phyloP scores from a whole-genome alignment of 345 rosid species.

The Kandelia obovata region DNA sequence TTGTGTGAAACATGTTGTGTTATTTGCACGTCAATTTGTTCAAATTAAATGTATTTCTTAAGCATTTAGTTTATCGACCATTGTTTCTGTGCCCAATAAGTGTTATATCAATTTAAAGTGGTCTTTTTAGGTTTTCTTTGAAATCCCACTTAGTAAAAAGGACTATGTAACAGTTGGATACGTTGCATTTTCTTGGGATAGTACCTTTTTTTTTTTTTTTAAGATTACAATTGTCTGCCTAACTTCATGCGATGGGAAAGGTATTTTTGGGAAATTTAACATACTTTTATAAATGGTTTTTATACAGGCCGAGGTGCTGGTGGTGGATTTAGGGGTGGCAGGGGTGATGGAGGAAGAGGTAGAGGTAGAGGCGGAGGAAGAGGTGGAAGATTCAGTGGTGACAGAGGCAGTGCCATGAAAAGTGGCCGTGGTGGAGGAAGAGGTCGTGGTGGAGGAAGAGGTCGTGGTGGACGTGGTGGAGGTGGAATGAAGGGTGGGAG shows the following conservation, averaged over 20 bases:
- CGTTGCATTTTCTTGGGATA: background rate
- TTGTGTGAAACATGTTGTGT: too few species aligned
- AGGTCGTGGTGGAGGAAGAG: conserved; percentile 48
- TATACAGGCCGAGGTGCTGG: conserved; percentile 17
- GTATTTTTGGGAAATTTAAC: background rate
- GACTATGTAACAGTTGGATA: too few species aligned
- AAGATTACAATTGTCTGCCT: too few species aligned
- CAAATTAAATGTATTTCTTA: background rate
- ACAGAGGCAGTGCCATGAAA: conserved; percentile 34
- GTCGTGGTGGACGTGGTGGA: conserved; percentile 51
- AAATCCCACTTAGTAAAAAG: too few species aligned
- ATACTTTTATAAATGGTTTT: too few species aligned
- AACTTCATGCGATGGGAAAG: too few species aligned
- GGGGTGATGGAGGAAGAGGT: conserved; percentile 26
- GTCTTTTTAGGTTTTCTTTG: too few species aligned
- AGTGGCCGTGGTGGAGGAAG: conserved; percentile 40
- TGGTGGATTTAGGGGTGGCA: conserved; percentile 31
- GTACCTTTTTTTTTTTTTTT: background rate
- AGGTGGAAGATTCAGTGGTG: conserved; percentile 40
- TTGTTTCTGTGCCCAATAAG: background rate
- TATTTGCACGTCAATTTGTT: background rate
- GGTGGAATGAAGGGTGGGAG: conserved; percentile 92
- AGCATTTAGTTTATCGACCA: background rate
- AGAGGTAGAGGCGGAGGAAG: conserved; percentile 33
- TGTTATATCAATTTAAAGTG: too few species aligned